Evolutionary conservation across 2,329 filamentous ascomycete genomes (phyloP), one percentile per base, ranked within the genome.

Genomic region (Stylonectria norvegica): DNA sequence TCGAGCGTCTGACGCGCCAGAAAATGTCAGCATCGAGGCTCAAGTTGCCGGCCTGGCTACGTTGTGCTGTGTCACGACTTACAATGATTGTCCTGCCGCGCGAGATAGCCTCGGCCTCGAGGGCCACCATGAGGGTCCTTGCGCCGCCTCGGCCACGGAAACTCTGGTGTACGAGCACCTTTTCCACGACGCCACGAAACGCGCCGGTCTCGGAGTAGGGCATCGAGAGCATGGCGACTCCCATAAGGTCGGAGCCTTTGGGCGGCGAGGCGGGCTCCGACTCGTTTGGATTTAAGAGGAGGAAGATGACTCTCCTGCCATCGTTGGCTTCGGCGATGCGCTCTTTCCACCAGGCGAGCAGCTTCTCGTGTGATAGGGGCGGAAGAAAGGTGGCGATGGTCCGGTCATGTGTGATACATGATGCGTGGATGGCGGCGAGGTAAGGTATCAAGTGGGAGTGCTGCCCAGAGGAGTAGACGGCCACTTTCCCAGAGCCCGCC

Each of bases 321-420:
- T 60, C 56, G 12, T 54, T 58, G 20, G 73, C 67, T 53, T 79
- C 72, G 16, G 68, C 63, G 38, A 76, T 70, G 17, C 70, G 64
- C 16, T 69, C 66, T 52, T 73, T 71, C 79, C 79, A 83, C 69
- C 73, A 82, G 7, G 64, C 50, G 20, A 76, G 63, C 27, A 83
- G 72, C 55, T 76, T 77, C 25, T 72, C 66, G 55, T 77, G 68
- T 34, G 71, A 70, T 22, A 83, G 63, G 0, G 79, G 79, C n/a
- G 77, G 76, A 11, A 79, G 65, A 55, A 83, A 83, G 4, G 71
- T 76, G 18, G 75, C 75, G 23, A 78, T 69, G 47, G 72, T 75
- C 53, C 71, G 67, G 61, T 79, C 78, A 43, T 71, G 64, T 4
- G 72, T 74, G 56, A 84, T 79, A 61, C 78, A 81, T 11, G 71